Base-by-base conservation (phyloP, 179 eudicot species). In the Spinacia oleracea region DNA sequence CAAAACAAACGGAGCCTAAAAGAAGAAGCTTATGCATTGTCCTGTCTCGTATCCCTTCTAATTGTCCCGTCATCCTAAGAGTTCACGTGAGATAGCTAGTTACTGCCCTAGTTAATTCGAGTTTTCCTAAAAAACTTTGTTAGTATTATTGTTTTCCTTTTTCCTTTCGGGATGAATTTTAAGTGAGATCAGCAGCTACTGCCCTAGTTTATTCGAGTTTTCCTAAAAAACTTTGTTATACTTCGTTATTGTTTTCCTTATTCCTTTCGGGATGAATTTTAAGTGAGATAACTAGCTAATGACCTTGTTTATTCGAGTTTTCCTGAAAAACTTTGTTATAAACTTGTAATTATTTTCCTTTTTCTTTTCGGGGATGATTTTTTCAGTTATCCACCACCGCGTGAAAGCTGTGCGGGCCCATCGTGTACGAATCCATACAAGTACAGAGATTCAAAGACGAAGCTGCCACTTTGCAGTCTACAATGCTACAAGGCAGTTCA, bases 401-500 rank as follows among this genome's bases (percentile, higher is more conserved):
- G 98, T n/a, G 99, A 91, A 82, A 89, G 81, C 73, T 93, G 97
- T 82, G 97, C 90, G 42, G 96, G 91, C 51, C 96, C 99, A 16
- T 86, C 84, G 1, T 96, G 99, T 88, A 76, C 83, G 45, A 96
- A 96, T 82, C 88, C 89, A 21, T 93, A 90, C 91, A 96, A 93
- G 85, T 96, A 93, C 71, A 84, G 99, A 46, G 98, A 93, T 85
- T 93, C 99, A 0, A 93, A 92, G 89, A 86, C 94, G 9, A 93
- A 88, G 85, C 85, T 96, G 83, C 99, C 98, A 25, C 93, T 96
- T 32, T 96, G 98, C 89, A 91, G 99, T 81, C 93, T 96, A 45
- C 88, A 86, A 35, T 96, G 99, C 86, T 96, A 96, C 91, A 93
- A 96, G 86, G 96, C 96, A 14, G 85, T 93, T 76, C 93, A 90